Evolutionary conservation across 2,329 filamentous ascomycete genomes (phyloP).

Genomic region (Alternaria burnsii): DNA sequence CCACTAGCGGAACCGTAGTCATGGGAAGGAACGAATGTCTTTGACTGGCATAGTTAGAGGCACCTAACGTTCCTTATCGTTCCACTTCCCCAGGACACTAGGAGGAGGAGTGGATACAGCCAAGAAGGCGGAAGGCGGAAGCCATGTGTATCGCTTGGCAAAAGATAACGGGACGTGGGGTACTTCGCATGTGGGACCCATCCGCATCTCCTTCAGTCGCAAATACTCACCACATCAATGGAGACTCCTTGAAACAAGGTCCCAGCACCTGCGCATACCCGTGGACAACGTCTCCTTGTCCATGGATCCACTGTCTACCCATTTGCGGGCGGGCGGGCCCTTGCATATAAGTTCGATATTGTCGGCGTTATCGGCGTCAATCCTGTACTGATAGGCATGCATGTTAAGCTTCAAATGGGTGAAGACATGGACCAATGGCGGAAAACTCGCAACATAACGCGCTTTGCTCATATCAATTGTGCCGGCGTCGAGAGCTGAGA

Average conservation of each 20-base stretch:
- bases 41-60: slow-evolving; percentile 25
- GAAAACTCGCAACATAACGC: slow-evolving; percentile 30
- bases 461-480: slow-evolving; percentile 27
- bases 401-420: slow-evolving; percentile 48
- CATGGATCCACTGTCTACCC: slow-evolving; percentile 42
- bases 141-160: slow-evolving; percentile 36
- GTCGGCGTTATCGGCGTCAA: slow-evolving; percentile 23
- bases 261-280: slow-evolving; percentile 50
- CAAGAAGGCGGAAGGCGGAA: slow-evolving; percentile 34
- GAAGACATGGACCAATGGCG: slow-evolving; percentile 46
- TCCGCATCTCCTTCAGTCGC: background rate
- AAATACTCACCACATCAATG: background rate
- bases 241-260: slow-evolving; percentile 23
- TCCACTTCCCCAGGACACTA: slow-evolving; percentile 21
- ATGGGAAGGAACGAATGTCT: slow-evolving; percentile 24
- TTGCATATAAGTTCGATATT: slow-evolving; percentile 18
- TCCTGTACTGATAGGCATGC: slow-evolving; percentile 40
- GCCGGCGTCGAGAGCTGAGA: slow-evolving; percentile 27
- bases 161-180: slow-evolving; percentile 39
- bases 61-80: slow-evolving; percentile 35
- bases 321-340: slow-evolving; percentile 38
- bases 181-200: slow-evolving; percentile 10
- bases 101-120: slow-evolving; percentile 29
- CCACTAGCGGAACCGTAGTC: background rate
- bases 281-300: slow-evolving; percentile 47